phyloP scores from a whole-genome alignment of 768 basidiomycete genomes.

The Suillus lakei region DNA sequence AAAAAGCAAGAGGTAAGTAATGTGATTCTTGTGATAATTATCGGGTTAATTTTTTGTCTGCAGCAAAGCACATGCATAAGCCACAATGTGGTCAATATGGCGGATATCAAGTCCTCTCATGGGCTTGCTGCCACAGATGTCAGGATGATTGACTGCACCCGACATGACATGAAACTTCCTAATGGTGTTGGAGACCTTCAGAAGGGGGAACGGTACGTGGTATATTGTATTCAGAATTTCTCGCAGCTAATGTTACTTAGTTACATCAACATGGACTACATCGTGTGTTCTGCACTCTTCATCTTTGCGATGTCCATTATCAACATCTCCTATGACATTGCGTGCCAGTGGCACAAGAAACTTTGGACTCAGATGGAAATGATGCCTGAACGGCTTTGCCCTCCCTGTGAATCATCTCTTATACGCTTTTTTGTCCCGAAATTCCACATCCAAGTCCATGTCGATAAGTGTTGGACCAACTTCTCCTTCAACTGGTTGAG shows the following conservation, averaged over 20 bases:
- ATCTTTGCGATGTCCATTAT: not conserved
- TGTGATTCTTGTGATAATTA: too few species aligned
- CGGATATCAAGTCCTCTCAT: not conserved
- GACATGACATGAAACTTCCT: not conserved
- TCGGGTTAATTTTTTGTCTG: not conserved
- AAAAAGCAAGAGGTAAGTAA: constrained; percentile 5
- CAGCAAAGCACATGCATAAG: constrained; percentile 27
- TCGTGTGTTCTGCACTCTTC: constrained; percentile 1
- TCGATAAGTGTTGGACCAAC: constrained; percentile 18
- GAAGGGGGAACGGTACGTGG: not conserved
- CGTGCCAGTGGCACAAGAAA: constrained; percentile 20
- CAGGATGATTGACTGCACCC: constrained; percentile 3
- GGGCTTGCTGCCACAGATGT: constrained; percentile 2
- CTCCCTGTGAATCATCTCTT: not conserved
- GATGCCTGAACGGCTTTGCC: not conserved
- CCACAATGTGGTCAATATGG: not conserved
- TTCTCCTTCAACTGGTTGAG: too few species aligned
- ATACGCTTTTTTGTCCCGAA: constrained; percentile 19
- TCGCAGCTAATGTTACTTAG: too few species aligned
- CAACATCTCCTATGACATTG: constrained; percentile 21
- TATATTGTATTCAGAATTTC: too few species aligned
- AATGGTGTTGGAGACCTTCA: constrained; percentile 1
- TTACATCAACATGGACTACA: constrained; percentile 19
- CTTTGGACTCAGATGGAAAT: not conserved
- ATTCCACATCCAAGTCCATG: constrained; percentile 25